These are phyloP conservation scores for Forsythia viridissima DNA, from an alignment of 257 asterid genomes.

Conservation along the genomic window DNA sequence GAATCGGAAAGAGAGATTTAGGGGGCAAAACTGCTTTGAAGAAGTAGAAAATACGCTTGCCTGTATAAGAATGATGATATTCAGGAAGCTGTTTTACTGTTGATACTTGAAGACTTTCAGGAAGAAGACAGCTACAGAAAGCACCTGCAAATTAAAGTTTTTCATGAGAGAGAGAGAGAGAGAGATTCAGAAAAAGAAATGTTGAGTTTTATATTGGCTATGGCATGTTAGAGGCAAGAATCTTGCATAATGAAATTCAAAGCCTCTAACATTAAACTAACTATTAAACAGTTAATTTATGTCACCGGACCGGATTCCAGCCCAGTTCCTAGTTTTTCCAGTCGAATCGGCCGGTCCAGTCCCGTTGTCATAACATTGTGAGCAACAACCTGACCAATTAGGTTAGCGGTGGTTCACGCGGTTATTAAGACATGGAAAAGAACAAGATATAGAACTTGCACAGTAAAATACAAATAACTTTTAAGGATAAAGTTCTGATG, in stretches of 20 bases:
- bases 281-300: too few species aligned
- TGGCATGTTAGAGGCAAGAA: neutral
- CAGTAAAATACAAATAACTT: neutral
- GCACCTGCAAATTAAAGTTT: slow-evolving; percentile 38
- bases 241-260: neutral
- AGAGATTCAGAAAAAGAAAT: neutral
- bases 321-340: too few species aligned
- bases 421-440: neutral
- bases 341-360: too few species aligned
- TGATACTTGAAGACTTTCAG: slow-evolving; percentile 56
- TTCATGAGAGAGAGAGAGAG: neutral
- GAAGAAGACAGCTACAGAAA: slow-evolving; percentile 57
- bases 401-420: neutral
- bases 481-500: neutral
- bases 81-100: slow-evolving; percentile 57
- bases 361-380: too few species aligned
- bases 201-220: neutral
- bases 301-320: too few species aligned
- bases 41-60: slow-evolving; percentile 20
- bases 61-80: slow-evolving; percentile 39
- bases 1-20: neutral
- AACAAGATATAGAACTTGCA: neutral
- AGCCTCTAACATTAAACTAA: neutral
- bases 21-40: neutral
- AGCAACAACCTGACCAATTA: neutral